A percentile compares a stretch with the other conserved stretches of the same genome.
These are phyloP conservation scores for Apiospora rasikravindrae DNA, from an alignment of 2,329 filamentous ascomycete species.

Conservation along the genomic window DNA sequence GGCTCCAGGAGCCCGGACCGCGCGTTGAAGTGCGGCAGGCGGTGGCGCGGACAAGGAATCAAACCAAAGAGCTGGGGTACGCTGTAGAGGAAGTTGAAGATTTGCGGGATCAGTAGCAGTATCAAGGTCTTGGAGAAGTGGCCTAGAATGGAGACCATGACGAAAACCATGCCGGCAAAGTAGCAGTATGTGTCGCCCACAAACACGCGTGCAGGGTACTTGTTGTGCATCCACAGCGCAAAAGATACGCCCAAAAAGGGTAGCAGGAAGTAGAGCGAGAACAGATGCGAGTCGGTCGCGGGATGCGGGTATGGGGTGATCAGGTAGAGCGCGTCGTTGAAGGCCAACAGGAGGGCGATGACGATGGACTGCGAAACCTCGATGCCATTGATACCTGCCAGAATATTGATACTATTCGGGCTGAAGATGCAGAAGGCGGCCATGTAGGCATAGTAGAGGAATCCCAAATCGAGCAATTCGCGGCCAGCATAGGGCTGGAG, in stretches of 20 bases:
- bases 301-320: constrained; percentile 85
- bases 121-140: constrained; percentile 98
- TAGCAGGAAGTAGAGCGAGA: constrained; percentile 92
- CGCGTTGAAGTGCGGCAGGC: constrained; percentile 86
- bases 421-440: constrained; percentile 95
- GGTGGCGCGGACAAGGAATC: constrained; percentile 90
- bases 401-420: constrained; percentile 98
- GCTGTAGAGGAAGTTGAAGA: constrained; percentile 96
- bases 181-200: constrained; percentile 99
- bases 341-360: constrained; percentile 79
- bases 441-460: constrained; percentile 96
- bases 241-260: constrained; percentile 93
- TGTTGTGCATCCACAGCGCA: constrained; percentile 88
- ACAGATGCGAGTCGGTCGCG: constrained; percentile 92
- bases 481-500: constrained; percentile 81
- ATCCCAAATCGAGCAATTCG: constrained; percentile 80
- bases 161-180: constrained; percentile 98
- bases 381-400: constrained; percentile 99
- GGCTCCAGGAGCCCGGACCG: constrained; percentile 85
- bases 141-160: constrained; percentile 92
- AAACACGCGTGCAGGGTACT: constrained; percentile 94
- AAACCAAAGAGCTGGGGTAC: constrained; percentile 88
- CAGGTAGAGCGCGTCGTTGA: constrained; percentile 91
- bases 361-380: constrained; percentile 94
- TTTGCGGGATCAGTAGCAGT: constrained; percentile 88